These are phyloP conservation scores for Monascus ruber DNA, from an alignment of 2,329 filamentous ascomycete species.

Conservation along the genomic window DNA sequence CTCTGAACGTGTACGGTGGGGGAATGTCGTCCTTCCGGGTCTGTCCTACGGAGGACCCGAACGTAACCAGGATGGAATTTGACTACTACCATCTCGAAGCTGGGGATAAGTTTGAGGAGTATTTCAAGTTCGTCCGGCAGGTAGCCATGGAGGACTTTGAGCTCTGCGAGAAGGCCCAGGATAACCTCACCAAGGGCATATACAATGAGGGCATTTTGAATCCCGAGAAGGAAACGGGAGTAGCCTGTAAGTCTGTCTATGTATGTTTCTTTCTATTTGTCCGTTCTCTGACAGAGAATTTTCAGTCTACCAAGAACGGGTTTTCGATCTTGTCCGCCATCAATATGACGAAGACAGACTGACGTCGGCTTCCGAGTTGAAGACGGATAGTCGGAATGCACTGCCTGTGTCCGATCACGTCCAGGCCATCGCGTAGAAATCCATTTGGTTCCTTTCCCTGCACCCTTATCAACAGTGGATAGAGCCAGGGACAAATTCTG, in stretches of 20 bases:
- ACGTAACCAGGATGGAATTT: slow-evolving; percentile 45
- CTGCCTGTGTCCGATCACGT: too few species aligned
- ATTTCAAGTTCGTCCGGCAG: slow-evolving; percentile 45
- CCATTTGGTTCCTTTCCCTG: too few species aligned
- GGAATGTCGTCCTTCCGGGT: slow-evolving; percentile 48
- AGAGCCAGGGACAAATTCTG: too few species aligned
- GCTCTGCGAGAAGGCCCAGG: slow-evolving; percentile 46
- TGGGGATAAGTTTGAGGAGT: slow-evolving; percentile 45
- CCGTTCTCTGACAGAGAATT: slow-evolving; percentile 5
- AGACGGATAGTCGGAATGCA: background rate
- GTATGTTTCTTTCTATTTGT: slow-evolving; percentile 2
- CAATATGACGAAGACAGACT: slow-evolving; percentile 22
- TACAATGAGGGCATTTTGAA: slow-evolving; percentile 47
- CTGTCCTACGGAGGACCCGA: slow-evolving; percentile 37
- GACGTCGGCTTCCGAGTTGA: background rate
- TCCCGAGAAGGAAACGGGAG: slow-evolving; percentile 45
- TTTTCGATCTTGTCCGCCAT: slow-evolving; percentile 34
- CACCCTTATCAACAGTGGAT: too few species aligned
- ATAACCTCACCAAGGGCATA: slow-evolving; percentile 42
- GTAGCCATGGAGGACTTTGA: slow-evolving; percentile 48
- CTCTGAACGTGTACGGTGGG: slow-evolving; percentile 46
- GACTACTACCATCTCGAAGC: slow-evolving; percentile 45
- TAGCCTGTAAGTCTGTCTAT: slow-evolving; percentile 32
- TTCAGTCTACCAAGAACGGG: slow-evolving; percentile 36
- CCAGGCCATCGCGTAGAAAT: too few species aligned